Evolutionary conservation across 1,284 basidiomycete genomes (phyloP).

Genomic region (Trichosporon ovoides): DNA sequence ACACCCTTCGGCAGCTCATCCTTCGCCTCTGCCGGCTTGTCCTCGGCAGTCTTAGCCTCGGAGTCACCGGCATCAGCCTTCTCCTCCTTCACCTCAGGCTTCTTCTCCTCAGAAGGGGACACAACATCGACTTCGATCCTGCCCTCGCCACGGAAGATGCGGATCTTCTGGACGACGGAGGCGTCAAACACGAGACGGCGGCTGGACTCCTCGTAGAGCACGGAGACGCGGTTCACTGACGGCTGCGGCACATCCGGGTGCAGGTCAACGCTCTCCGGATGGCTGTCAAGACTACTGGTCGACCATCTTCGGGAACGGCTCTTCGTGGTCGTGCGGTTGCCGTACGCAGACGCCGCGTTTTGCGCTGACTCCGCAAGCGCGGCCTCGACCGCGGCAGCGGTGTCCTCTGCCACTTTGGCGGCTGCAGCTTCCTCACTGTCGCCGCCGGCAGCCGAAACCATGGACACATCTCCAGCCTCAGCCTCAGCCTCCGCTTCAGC

Average conservation of each 20-base stretch:
- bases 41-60: constrained; percentile 3
- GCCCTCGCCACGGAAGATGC: constrained; percentile 73
- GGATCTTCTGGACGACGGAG: constrained; percentile 72
- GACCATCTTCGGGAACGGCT: constrained; percentile 25
- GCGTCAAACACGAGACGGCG: constrained; percentile 83
- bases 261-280: constrained; percentile 14
- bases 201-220: constrained; percentile 84
- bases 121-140: constrained; percentile 73
- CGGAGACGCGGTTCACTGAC: constrained; percentile 59
- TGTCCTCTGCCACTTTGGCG: constrained; percentile 17
- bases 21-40: constrained; percentile 4
- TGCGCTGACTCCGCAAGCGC: constrained; percentile 28
- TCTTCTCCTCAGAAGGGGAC: constrained; percentile 30
- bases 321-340: constrained; percentile 20
- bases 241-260: constrained; percentile 14
- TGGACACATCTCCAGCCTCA: constrained; percentile 30
- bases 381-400: constrained; percentile 23
- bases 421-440: constrained; percentile 7
- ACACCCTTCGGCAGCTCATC: constrained; percentile 40
- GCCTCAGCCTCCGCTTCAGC: constrained; percentile 17
- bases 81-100: background rate
- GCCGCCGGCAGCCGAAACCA: constrained; percentile 25
- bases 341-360: constrained; percentile 33
- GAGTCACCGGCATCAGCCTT: background rate
- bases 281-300: constrained; percentile 24